Evolutionary conservation across 257 asterid species (phyloP), one percentile per base, ranked within the genome.

Genomic region (Schizonepeta tenuifolia): DNA sequence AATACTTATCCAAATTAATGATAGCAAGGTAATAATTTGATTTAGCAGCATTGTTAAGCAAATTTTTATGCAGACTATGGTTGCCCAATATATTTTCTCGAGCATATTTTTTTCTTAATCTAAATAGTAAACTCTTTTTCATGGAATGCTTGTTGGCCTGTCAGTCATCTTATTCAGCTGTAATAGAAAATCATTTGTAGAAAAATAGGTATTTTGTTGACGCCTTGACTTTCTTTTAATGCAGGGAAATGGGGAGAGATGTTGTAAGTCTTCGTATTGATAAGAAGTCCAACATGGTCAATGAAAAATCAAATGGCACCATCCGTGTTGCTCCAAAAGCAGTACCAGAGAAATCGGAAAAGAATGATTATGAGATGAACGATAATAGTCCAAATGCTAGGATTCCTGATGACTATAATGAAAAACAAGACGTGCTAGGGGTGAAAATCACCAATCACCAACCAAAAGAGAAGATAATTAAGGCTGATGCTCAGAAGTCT

Each of bases 361-460:
- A 47, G 43, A 50, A 53, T 33, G 76, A 76, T 55, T 70, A 26
- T 35, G 78, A 78, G 69, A 36, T 31, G 9, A 61, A 69, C 17
- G 83, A 46, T 79, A 50, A 57, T 47, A 38, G 22, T 75, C 57
- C 83, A 57, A 81, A 80, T 53, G 76, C 67, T 44, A 60, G 69
- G 53, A 50, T 40, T 65, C 74, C 75, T 38, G 86, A 71, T 66
- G 86, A 71, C 69, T 64, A 57, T 46, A 72, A 75, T 21, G 92
- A 79, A 72, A 83, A 83, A 75, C 86, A 81, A 74, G 94, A 84
- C 46, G 89, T 86, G 51, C 83, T 89, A 51, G 88, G 81, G 43
- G 73, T 86, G 77, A 84, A 84, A 67, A 89, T 90, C 82, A 83
- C 80, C 62, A 84, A 85, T 70, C 77, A 69, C 20, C 89, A 82